phyloP scores from a whole-genome alignment of 129 eudicot species.

The Chrysanthemum lavandulifolium region DNA sequence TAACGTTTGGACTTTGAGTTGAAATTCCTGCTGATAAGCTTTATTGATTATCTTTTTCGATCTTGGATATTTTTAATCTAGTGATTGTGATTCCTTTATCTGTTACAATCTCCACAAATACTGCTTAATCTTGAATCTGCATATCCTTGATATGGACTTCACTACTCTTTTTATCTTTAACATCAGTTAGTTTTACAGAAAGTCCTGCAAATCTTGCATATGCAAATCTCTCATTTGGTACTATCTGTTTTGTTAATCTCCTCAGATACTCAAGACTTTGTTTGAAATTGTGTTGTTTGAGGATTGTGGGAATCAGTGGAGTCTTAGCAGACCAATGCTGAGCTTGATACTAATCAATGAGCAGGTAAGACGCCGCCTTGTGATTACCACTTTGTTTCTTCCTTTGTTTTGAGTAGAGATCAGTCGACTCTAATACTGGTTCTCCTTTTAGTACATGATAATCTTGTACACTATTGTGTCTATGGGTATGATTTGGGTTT shows the following conservation, averaged over 20 bases:
- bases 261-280: slow-evolving; percentile 83
- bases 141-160: slow-evolving; percentile 3
- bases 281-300: slow-evolving; percentile 93
- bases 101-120: not conserved
- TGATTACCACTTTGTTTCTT: not conserved
- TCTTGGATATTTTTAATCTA: no score
- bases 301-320: slow-evolving; percentile 84
- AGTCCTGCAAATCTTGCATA: not conserved
- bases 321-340: slow-evolving; percentile 91
- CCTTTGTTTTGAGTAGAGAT: not conserved
- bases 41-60: no score
- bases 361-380: slow-evolving; percentile 45
- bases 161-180: not conserved
- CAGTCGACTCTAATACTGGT: not conserved
- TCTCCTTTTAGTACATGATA: not conserved
- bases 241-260: not conserved
- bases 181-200: not conserved
- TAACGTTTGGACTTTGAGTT: no score
- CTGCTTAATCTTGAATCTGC: not conserved
- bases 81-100: no score
- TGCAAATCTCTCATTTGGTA: slow-evolving; percentile 4
- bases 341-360: slow-evolving; percentile 86
- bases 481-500: slow-evolving; percentile 4
- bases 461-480: slow-evolving; percentile 9
- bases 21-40: no score